Conservation (phyloP, 495 filamentous ascomycete genomes). For the Aspergillus leporis region DNA sequence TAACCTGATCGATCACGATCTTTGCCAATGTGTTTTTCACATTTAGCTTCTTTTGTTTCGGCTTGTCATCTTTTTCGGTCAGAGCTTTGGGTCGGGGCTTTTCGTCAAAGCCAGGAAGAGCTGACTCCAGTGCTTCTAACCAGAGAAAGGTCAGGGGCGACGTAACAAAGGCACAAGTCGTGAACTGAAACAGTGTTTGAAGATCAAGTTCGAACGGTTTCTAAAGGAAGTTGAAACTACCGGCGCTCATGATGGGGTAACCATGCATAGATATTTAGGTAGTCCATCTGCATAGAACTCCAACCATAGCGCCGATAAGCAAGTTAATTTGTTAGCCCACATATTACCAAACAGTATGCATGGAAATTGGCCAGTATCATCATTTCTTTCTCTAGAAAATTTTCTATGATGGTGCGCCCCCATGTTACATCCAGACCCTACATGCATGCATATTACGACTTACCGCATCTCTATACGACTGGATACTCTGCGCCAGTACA, state of each 20-base stretch:
- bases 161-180: slow-evolving; percentile 65
- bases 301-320: slow-evolving; percentile 12
- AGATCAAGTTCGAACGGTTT: slow-evolving; percentile 50
- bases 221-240: slow-evolving; percentile 13
- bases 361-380: background rate
- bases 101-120: slow-evolving; percentile 44
- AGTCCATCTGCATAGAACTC: background rate
- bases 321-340: slow-evolving; percentile 8
- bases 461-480: slow-evolving; percentile 62
- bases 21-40: slow-evolving; percentile 71
- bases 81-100: slow-evolving; percentile 3
- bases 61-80: slow-evolving; percentile 23
- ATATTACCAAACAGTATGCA: background rate
- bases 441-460: slow-evolving; percentile 1
- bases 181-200: slow-evolving; percentile 68
- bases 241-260: background rate
- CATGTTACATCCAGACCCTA: background rate
- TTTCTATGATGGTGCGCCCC: background rate
- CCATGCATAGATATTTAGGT: background rate
- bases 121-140: slow-evolving; percentile 57
- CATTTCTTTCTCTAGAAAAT: too few relatives aligned
- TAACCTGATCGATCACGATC: slow-evolving; percentile 72
- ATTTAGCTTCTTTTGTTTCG: slow-evolving; percentile 49
- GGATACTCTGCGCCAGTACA: slow-evolving; percentile 71
- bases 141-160: slow-evolving; percentile 81